Conservation (phyloP, 495 filamentous ascomycete genomes). For the Astrothelium macrocarpum region DNA sequence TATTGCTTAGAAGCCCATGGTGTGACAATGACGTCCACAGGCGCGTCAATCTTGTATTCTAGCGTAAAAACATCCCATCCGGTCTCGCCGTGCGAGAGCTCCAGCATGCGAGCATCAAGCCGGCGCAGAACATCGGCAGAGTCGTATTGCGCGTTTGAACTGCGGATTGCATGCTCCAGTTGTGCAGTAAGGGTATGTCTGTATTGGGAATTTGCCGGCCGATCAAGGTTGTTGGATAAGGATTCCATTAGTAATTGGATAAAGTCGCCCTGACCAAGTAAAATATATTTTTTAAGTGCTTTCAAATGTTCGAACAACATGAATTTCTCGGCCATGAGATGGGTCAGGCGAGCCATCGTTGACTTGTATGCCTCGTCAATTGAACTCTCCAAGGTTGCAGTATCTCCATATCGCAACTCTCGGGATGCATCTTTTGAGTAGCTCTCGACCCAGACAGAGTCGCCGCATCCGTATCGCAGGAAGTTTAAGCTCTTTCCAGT, state of each 20-base stretch:
- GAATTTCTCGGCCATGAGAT: slow-evolving; percentile 89
- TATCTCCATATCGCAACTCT: slow-evolving; percentile 89
- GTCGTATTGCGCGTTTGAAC: slow-evolving; percentile 95
- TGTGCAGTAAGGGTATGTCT: slow-evolving; percentile 93
- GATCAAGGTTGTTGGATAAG: slow-evolving; percentile 80
- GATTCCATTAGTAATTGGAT: slow-evolving; percentile 97
- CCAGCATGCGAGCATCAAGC: slow-evolving; percentile 91
- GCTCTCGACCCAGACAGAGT: slow-evolving; percentile 88
- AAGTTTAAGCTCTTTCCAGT: slow-evolving; percentile 99
- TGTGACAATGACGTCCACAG: slow-evolving; percentile 94
- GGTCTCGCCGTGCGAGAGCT: slow-evolving; percentile 90
- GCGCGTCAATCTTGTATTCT: slow-evolving; percentile 96
- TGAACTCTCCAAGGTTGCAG: slow-evolving; percentile 76
- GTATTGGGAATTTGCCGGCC: slow-evolving; percentile 90
- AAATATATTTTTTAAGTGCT: slow-evolving; percentile 88
- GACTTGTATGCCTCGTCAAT: slow-evolving; percentile 97
- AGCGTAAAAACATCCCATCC: slow-evolving; percentile 99
- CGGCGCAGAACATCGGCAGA: slow-evolving; percentile 83
- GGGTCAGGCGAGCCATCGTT: slow-evolving; percentile 90
- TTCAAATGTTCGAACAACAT: slow-evolving; percentile 84
- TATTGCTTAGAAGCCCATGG: slow-evolving; percentile 92
- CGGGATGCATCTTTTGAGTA: slow-evolving; percentile 93
- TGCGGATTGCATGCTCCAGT: slow-evolving; percentile 92
- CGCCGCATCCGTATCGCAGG: slow-evolving; percentile 87
- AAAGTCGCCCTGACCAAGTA: slow-evolving; percentile 94